Conservation (phyloP, 441 rosid genomes). For the Manihot esculenta region DNA sequence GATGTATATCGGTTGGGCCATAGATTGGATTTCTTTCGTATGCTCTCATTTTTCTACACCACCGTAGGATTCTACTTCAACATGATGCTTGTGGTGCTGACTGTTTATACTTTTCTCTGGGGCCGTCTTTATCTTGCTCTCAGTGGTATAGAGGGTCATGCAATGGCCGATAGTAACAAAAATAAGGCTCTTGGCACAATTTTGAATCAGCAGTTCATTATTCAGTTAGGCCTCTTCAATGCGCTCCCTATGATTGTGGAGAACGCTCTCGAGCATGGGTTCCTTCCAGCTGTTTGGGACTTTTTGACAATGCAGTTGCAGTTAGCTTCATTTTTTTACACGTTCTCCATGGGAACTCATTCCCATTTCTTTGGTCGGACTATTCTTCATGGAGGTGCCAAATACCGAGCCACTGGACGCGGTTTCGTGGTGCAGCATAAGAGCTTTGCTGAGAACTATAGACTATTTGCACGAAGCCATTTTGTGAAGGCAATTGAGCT, state of each 20-base stretch:
- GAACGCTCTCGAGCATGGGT: slow-evolving; percentile 88
- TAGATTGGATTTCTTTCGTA: slow-evolving; percentile 80
- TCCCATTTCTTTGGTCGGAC: slow-evolving; percentile 89
- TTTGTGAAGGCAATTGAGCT: slow-evolving; percentile 89
- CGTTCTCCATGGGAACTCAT: slow-evolving; percentile 95
- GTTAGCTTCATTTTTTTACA: slow-evolving; percentile 80
- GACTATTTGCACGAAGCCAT: slow-evolving; percentile 89
- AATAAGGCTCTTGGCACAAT: slow-evolving; percentile 71
- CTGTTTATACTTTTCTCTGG: slow-evolving; percentile 78
- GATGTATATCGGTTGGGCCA: slow-evolving; percentile 91
- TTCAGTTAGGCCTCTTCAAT: slow-evolving; percentile 93
- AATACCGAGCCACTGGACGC: slow-evolving; percentile 90
- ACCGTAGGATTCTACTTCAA: slow-evolving; percentile 70
- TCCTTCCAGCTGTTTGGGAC: slow-evolving; percentile 86
- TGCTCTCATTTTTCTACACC: slow-evolving; percentile 78
- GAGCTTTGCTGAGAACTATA: slow-evolving; percentile 82
- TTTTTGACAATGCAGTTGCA: slow-evolving; percentile 85
- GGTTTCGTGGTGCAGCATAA: slow-evolving; percentile 96
- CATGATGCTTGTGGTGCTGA: slow-evolving; percentile 66
- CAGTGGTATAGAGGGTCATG: slow-evolving; percentile 73
- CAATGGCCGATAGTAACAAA: slow-evolving; percentile 39
- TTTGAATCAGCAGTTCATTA: slow-evolving; percentile 83
- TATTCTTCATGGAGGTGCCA: slow-evolving; percentile 94
- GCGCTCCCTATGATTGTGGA: slow-evolving; percentile 94
- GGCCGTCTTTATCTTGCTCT: slow-evolving; percentile 86